Evolutionary conservation across 352 stramenopile genomes (phyloP).

Genomic region (Phytophthora kernoviae): DNA sequence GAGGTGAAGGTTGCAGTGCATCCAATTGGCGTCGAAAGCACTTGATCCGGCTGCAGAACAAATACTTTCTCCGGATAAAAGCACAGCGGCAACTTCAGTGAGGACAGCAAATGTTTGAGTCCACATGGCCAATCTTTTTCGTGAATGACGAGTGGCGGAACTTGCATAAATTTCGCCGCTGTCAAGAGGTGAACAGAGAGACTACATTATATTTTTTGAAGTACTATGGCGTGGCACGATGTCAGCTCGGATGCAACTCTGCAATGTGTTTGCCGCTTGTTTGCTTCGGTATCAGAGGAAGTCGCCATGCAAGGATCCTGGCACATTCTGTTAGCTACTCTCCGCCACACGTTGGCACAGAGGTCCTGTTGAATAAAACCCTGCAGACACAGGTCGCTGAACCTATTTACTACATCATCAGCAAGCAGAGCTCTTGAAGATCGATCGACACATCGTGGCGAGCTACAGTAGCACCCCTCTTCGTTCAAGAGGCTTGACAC

Average conservation of each 20-base stretch:
- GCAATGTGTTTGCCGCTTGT: neutral
- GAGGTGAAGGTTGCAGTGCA: conserved; percentile 24
- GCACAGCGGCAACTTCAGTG: too few relatives aligned
- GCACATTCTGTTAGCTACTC: too few relatives aligned
- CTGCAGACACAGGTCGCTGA: neutral
- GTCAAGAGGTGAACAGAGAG: too few relatives aligned
- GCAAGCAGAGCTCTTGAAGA: neutral
- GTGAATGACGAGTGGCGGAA: conserved; percentile 8
- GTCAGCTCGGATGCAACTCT: neutral
- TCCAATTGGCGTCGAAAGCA: conserved; percentile 25
- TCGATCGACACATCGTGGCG: neutral
- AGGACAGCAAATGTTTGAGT: neutral
- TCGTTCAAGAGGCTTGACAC: neutral
- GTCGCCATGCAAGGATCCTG: too few relatives aligned
- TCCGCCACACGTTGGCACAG: too few relatives aligned
- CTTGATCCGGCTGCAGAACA: too few relatives aligned
- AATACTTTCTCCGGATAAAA: too few relatives aligned
- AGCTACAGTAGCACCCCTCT: neutral
- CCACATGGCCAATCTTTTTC: conserved; percentile 14
- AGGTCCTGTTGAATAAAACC: too few relatives aligned
- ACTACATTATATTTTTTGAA: too few relatives aligned
- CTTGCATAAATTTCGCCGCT: neutral
- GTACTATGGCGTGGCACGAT: too few relatives aligned
- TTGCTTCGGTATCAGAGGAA: neutral
- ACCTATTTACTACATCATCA: too few relatives aligned